phyloP scores from a whole-genome alignment of 2,329 filamentous ascomycete genomes.

The Trichophyton benhamiae region DNA sequence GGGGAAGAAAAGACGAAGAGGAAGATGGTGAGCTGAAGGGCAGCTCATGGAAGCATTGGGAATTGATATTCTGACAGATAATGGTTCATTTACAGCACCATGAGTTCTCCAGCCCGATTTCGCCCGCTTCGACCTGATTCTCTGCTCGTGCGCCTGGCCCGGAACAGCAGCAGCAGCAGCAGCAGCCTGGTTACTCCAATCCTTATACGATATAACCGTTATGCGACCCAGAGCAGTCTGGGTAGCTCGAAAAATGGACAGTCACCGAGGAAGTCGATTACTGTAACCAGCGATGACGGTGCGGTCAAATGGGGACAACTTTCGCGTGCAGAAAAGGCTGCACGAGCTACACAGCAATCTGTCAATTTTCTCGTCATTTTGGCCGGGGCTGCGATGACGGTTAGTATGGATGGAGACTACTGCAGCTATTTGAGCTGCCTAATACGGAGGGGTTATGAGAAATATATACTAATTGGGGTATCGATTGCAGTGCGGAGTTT shows the following conservation, averaged over 20 bases:
- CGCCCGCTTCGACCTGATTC: background rate
- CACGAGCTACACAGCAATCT: constrained; percentile 75
- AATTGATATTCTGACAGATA: background rate
- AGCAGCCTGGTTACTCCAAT: background rate
- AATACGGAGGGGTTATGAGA: no score
- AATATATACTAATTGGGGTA: no score
- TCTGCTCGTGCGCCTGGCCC: background rate
- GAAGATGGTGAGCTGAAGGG: background rate
- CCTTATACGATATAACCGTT: constrained; percentile 23
- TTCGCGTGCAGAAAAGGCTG: constrained; percentile 63
- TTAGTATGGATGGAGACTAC: constrained; percentile 29
- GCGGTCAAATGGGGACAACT: constrained; percentile 69
- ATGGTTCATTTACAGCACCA: constrained; percentile 1
- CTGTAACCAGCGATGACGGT: constrained; percentile 76
- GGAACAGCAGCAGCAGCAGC: background rate
- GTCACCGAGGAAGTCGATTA: constrained; percentile 56
- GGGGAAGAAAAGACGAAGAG: background rate
- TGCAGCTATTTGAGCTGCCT: background rate
- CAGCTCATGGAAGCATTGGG: background rate
- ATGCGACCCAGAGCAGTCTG: constrained; percentile 47
- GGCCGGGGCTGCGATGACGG: constrained; percentile 63
- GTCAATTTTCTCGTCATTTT: constrained; percentile 75
- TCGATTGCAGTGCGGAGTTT: constrained; percentile 56
- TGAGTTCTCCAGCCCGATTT: background rate
- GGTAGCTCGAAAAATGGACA: constrained; percentile 21